Percentiles rank a stretch among this genome's conserved stretches.
Evolutionary conservation across 2,329 filamentous ascomycete species (phyloP).

Genomic region (Colletotrichum graminicola): DNA sequence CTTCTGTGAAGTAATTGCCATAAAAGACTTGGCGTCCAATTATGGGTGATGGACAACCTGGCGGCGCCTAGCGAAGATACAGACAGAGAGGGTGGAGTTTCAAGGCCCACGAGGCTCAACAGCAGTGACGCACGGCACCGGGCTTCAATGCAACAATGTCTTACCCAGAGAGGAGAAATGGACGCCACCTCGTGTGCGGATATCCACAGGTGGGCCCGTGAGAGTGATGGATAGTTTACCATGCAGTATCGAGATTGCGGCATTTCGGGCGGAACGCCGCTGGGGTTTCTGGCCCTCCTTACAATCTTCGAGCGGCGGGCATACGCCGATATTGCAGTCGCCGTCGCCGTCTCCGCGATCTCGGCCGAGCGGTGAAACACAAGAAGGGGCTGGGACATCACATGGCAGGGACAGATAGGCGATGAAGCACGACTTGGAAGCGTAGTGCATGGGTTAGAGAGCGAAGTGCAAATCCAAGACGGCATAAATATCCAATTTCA

Average conservation of each 20-base stretch:
- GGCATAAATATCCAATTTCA: conserved; percentile 22
- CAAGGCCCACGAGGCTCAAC: conserved; percentile 26
- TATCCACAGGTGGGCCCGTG: conserved; percentile 33
- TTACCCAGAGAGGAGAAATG: conserved; percentile 14
- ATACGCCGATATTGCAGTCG: conserved; percentile 34
- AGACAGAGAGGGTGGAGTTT: conserved; percentile 3
- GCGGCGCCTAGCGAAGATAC: background rate
- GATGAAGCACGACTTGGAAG: conserved; percentile 6
- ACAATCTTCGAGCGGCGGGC: conserved; percentile 21
- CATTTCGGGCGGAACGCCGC: conserved; percentile 34
- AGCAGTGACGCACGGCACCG: conserved; percentile 3
- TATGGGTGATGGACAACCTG: background rate
- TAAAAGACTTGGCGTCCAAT: background rate
- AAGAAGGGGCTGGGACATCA: conserved; percentile 22
- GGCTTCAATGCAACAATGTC: conserved; percentile 19
- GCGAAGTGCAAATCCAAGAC: conserved; percentile 21
- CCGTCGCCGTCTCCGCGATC: conserved; percentile 37
- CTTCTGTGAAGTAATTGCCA: conserved; percentile 6
- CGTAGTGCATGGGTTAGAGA: conserved; percentile 15
- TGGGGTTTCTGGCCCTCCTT: conserved; percentile 13
- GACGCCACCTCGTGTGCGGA: conserved; percentile 24
- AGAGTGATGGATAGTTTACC: conserved; percentile 32
- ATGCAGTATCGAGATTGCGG: conserved; percentile 38
- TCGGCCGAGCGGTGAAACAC: conserved; percentile 35
- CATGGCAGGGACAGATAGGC: conserved; percentile 21